These are phyloP conservation scores for Fusarium sp. DNA, from an alignment of 2,329 filamentous ascomycete species.

Conservation along the genomic window DNA sequence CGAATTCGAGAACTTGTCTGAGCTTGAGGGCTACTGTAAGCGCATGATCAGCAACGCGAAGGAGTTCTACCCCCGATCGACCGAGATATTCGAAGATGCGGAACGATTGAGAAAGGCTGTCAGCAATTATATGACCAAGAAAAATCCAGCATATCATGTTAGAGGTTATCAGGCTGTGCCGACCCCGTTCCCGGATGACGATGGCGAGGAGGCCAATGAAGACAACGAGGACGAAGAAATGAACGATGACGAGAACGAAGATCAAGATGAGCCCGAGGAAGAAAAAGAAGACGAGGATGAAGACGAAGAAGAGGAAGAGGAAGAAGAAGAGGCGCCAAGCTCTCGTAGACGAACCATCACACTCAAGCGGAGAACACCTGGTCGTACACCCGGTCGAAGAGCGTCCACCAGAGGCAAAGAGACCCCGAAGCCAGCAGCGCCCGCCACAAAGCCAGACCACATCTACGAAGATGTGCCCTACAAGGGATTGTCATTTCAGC, in stretches of 20 bases:
- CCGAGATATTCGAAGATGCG: constrained; percentile 82
- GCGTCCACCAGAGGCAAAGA: constrained; percentile 48
- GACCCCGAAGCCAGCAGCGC: constrained; percentile 51
- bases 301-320: constrained; percentile 48
- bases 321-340: constrained; percentile 45
- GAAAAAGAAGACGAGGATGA: constrained; percentile 46
- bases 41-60: constrained; percentile 90
- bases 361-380: constrained; percentile 53
- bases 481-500: constrained; percentile 80
- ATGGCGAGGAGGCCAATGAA: constrained; percentile 46
- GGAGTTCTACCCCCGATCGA: constrained; percentile 80
- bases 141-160: constrained; percentile 83
- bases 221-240: constrained; percentile 51
- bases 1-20: constrained; percentile 76
- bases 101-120: constrained; percentile 88
- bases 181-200: constrained; percentile 68
- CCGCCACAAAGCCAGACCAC: constrained; percentile 60
- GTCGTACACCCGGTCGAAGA: constrained; percentile 50
- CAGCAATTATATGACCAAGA: constrained; percentile 87
- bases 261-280: constrained; percentile 48
- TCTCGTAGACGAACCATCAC: constrained; percentile 55
- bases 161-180: constrained; percentile 76
- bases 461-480: constrained; percentile 71
- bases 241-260: constrained; percentile 48
- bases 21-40: constrained; percentile 87